Evolutionary conservation across 2,329 filamentous ascomycete species (phyloP).

Genomic region (Amauroascus verrucosus): DNA sequence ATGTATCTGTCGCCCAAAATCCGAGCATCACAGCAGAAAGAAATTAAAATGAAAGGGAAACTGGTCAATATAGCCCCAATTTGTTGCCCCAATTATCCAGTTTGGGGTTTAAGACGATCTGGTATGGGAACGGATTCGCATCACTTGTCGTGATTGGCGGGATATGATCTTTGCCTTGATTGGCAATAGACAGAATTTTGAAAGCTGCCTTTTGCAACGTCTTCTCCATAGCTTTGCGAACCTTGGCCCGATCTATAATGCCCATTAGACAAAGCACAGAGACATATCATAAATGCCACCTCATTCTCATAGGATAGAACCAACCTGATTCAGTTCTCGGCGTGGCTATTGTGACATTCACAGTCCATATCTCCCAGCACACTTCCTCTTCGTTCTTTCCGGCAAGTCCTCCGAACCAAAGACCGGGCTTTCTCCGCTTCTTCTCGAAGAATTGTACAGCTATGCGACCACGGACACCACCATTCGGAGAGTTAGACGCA

Average conservation of each 20-base stretch:
- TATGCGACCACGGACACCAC: slow-evolving; percentile 63
- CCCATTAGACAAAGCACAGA: background rate
- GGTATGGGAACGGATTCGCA: slow-evolving; percentile 88
- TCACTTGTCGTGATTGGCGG: slow-evolving; percentile 90
- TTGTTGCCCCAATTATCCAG: slow-evolving; percentile 67
- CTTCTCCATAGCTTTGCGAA: slow-evolving; percentile 81
- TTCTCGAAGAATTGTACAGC: slow-evolving; percentile 93
- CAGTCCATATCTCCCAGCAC: slow-evolving; percentile 92
- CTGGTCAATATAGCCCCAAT: slow-evolving; percentile 59
- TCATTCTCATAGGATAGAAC: slow-evolving; percentile 22
- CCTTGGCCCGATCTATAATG: slow-evolving; percentile 67
- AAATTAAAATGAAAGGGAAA: background rate
- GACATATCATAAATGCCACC: background rate
- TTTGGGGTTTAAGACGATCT: slow-evolving; percentile 80
- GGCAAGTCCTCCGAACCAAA: slow-evolving; percentile 47
- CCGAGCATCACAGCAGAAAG: background rate
- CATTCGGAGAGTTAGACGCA: slow-evolving; percentile 43
- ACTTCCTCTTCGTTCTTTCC: slow-evolving; percentile 71
- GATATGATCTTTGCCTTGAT: slow-evolving; percentile 87
- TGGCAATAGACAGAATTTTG: slow-evolving; percentile 81
- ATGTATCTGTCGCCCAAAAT: background rate
- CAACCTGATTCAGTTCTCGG: slow-evolving; percentile 78
- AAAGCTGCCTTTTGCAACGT: slow-evolving; percentile 77
- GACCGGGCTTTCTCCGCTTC: slow-evolving; percentile 67
- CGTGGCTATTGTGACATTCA: slow-evolving; percentile 87